phyloP scores from a whole-genome alignment of 805 yeast species.

The Lachancea fermentati region DNA sequence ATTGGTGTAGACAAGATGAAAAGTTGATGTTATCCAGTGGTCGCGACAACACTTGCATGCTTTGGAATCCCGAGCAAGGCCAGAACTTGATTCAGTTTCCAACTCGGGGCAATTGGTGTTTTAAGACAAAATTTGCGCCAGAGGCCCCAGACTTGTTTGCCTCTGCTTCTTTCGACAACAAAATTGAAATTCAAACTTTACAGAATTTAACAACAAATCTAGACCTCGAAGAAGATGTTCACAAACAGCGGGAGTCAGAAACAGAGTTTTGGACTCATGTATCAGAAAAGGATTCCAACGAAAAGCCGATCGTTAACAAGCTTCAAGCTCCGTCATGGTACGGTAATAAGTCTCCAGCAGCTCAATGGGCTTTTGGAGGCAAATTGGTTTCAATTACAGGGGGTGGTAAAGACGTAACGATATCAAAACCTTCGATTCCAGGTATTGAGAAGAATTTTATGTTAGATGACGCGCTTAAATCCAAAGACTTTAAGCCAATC shows the following conservation, averaged over 20 bases:
- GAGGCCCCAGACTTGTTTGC: constrained; percentile 85
- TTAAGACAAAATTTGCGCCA: constrained; percentile 84
- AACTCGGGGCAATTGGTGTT: constrained; percentile 89
- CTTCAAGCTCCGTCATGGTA: constrained; percentile 89
- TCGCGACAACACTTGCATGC: constrained; percentile 76
- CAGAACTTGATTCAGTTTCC: constrained; percentile 80
- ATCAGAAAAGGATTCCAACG: constrained; percentile 60
- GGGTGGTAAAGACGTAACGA: constrained; percentile 36
- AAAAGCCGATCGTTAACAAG: constrained; percentile 61
- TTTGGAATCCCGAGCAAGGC: constrained; percentile 87
- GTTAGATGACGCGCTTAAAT: constrained; percentile 52
- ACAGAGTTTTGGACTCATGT: constrained; percentile 83
- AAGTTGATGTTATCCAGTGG: constrained; percentile 81
- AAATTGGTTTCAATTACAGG: constrained; percentile 58
- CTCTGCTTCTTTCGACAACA: constrained; percentile 81
- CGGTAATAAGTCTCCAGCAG: constrained; percentile 61
- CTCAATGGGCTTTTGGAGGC: constrained; percentile 88
- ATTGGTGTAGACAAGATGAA: constrained; percentile 88
- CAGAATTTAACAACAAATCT: constrained; percentile 51
- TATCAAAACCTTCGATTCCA: constrained; percentile 35
- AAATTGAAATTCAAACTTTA: constrained; percentile 70
- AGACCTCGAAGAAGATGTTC: constrained; percentile 27
- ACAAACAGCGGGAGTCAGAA: constrained; percentile 39
- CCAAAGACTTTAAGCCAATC: constrained; percentile 47
- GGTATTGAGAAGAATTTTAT: constrained; percentile 35